phyloP scores from a whole-genome alignment of 257 asterid species.

The Lavandula angustifolia region DNA sequence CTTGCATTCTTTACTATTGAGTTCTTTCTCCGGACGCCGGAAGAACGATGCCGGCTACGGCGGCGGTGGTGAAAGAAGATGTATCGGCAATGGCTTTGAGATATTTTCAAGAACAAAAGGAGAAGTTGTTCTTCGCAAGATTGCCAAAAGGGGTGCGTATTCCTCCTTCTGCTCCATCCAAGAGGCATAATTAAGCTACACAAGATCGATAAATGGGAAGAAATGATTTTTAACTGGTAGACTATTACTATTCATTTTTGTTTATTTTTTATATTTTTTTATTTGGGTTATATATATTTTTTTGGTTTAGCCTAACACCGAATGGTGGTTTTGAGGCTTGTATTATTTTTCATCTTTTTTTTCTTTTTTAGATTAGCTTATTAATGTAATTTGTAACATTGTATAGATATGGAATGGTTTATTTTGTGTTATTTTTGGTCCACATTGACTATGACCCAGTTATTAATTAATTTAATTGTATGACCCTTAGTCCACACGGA shows the following conservation, averaged over 20 bases:
- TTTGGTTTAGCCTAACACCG: conserved; percentile 5
- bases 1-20: conserved; percentile 16
- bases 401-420: conserved; percentile 19
- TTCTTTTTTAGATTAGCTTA: background rate
- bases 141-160: conserved; percentile 48
- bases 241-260: background rate
- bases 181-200: conserved; percentile 44
- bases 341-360: background rate
- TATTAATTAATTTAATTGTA: conserved; percentile 11
- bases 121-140: conserved; percentile 33
- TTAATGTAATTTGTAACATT: conserved; percentile 10
- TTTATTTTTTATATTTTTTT: background rate
- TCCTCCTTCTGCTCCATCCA: conserved; percentile 61
- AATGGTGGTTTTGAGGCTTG: background rate
- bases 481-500: conserved; percentile 32
- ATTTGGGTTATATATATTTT: too few species aligned
- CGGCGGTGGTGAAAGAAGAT: conserved; percentile 19
- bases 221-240: background rate
- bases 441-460: background rate
- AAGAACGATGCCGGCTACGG: conserved; percentile 22
- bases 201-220: conserved; percentile 23
- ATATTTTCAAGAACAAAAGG: conserved; percentile 25
- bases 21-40: conserved; percentile 28
- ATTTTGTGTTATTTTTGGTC: too few species aligned
- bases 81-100: conserved; percentile 29